Evolutionary conservation across 2,329 filamentous ascomycete genomes (phyloP).

Genomic region (Onygenales sp.): DNA sequence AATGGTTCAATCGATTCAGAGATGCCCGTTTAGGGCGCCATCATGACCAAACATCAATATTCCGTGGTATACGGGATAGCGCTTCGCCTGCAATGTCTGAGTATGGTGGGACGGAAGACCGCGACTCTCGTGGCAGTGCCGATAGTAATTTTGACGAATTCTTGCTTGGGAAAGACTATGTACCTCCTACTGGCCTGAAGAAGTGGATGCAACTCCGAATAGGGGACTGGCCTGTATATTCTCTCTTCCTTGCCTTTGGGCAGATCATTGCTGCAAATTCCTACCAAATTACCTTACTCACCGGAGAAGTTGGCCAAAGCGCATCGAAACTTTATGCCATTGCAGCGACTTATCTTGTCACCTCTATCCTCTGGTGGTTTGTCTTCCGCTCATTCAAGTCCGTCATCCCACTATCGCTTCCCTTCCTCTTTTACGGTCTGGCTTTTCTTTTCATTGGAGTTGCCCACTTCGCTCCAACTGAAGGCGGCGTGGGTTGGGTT

Average conservation of each 20-base stretch:
- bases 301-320: conserved; percentile 51
- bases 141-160: conserved; percentile 41
- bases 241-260: conserved; percentile 51
- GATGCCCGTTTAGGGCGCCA: conserved; percentile 47
- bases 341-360: conserved; percentile 49
- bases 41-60: conserved; percentile 3
- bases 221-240: conserved; percentile 57
- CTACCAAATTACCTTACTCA: conserved; percentile 59
- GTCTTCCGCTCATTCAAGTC: conserved; percentile 51
- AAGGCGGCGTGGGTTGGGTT: conserved; percentile 40
- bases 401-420: conserved; percentile 48
- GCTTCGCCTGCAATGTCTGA: background rate
- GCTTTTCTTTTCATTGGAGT: conserved; percentile 29
- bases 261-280: conserved; percentile 58
- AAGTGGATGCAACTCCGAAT: conserved; percentile 48
- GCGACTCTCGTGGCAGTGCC: conserved; percentile 21
- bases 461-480: conserved; percentile 43
- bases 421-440: conserved; percentile 49
- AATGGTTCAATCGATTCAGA: conserved; percentile 54
- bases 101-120: background rate
- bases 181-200: conserved; percentile 46
- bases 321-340: conserved; percentile 52
- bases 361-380: conserved; percentile 54
- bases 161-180: conserved; percentile 46
- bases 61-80: background rate